These are phyloP conservation scores for Cystobasidium tubakii DNA, from an alignment of 768 basidiomycete genomes.

Conservation along the genomic window DNA sequence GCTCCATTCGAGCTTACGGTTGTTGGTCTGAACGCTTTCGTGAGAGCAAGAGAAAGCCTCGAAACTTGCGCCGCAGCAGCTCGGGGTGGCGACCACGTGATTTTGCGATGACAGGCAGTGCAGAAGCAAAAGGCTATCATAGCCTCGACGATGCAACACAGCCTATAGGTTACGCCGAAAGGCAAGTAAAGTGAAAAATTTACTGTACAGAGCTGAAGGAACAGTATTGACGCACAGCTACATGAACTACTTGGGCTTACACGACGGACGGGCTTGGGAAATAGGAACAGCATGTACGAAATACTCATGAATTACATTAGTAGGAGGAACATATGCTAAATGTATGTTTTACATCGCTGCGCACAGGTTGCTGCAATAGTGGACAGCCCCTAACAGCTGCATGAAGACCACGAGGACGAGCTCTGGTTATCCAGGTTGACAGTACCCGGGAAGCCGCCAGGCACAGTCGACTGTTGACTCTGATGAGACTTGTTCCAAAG, in stretches of 20 bases:
- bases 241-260: neutral
- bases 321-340: too few relatives aligned
- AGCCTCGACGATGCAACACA: too few relatives aligned
- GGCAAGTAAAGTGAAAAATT: too few relatives aligned
- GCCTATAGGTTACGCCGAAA: too few relatives aligned
- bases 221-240: neutral
- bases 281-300: too few relatives aligned
- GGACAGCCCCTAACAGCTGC: neutral
- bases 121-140: neutral
- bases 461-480: neutral
- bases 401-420: neutral
- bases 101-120: neutral
- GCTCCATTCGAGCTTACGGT: neutral
- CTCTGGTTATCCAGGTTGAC: slow-evolving; percentile 2
- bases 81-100: neutral
- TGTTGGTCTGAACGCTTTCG: neutral
- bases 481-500: slow-evolving; percentile 21
- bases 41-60: neutral
- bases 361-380: too few relatives aligned
- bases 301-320: too few relatives aligned
- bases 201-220: neutral
- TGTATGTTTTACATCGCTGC: too few relatives aligned
- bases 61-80: neutral
- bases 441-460: slow-evolving; percentile 31
- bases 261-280: neutral